Evolutionary conservation across 352 stramenopile species (phyloP).

Genomic region (Thalassiosira exigua): DNA sequence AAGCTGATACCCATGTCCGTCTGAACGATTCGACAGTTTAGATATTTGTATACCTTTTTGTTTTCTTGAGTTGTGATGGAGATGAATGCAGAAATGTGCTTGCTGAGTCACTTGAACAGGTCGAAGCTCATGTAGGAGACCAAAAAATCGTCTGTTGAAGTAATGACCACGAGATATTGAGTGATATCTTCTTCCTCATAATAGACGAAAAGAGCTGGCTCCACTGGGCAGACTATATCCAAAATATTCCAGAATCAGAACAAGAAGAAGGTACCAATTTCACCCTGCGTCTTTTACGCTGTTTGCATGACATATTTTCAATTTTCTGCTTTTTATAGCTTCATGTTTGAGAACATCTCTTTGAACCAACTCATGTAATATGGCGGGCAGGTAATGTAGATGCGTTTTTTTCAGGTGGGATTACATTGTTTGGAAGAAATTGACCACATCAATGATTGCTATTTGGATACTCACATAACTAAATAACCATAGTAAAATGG

Average conservation of each 20-base stretch:
- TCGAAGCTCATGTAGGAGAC: background rate
- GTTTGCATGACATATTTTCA: constrained; percentile 6
- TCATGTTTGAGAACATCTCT: background rate
- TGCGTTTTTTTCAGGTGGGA: constrained; percentile 9
- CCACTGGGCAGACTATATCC: background rate
- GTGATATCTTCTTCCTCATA: background rate
- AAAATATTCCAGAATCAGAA: constrained; percentile 6
- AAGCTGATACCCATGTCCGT: constrained; percentile 16
- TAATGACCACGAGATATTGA: background rate
- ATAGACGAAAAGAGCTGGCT: constrained; percentile 15
- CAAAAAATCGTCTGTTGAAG: constrained; percentile 19
- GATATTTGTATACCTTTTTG: too few relatives aligned
- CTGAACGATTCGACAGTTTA: constrained; percentile 25
- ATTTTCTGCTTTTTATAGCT: background rate
- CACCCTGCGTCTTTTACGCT: constrained; percentile 1
- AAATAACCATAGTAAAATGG: too few relatives aligned
- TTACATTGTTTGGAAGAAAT: constrained; percentile 24
- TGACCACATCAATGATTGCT: constrained; percentile 5
- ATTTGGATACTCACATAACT: too few relatives aligned
- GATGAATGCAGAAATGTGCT: background rate
- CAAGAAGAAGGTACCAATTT: constrained; percentile 18
- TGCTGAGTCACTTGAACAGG: background rate
- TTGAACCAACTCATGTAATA: constrained; percentile 18
- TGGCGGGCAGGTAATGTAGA: constrained; percentile 1
- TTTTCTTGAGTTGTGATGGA: too few relatives aligned